Conservation (phyloP, 768 basidiomycete genomes). For the Clitopilus passeckerianus region DNA sequence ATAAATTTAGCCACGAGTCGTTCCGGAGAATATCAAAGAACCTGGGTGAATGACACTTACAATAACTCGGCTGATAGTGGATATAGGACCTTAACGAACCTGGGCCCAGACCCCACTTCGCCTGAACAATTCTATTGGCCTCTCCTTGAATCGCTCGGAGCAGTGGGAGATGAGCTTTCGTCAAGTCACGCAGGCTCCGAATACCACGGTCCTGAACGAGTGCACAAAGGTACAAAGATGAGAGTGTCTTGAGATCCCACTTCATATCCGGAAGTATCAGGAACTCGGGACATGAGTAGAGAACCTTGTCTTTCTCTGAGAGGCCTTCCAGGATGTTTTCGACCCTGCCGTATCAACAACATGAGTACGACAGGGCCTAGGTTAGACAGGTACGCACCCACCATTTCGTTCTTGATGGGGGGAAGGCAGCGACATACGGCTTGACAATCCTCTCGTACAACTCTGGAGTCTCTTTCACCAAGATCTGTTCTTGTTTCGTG, state of each 20-base stretch:
- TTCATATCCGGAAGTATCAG: conserved; percentile 94
- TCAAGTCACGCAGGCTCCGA: conserved; percentile 73
- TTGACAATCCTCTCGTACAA: conserved; percentile 66
- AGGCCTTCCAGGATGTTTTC: conserved; percentile 74
- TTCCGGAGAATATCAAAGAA: no score
- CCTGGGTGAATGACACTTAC: conserved; percentile 38
- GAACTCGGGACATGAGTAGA: conserved; percentile 62
- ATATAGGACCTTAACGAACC: conserved; percentile 75
- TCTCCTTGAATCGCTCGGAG: conserved; percentile 60
- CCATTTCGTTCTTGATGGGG: conserved; percentile 79
- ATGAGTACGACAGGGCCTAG: not conserved
- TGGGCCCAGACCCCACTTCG: conserved; percentile 60
- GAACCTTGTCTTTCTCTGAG: conserved; percentile 69
- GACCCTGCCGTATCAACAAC: conserved; percentile 52
- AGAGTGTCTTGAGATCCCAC: conserved; percentile 80
- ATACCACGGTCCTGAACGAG: conserved; percentile 61
- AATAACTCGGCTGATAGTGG: conserved; percentile 96
- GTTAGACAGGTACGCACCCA: conserved; percentile 19
- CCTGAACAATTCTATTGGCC: conserved; percentile 45
- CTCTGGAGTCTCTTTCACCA: conserved; percentile 82
- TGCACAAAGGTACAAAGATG: conserved; percentile 82
- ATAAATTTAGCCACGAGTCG: not conserved
- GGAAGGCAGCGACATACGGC: conserved; percentile 78
- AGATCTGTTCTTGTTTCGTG: conserved; percentile 59
- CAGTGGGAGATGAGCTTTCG: conserved; percentile 56